Evolutionary conservation across 108 stramenopile genomes (phyloP).

Genomic region (Seminavis robusta): DNA sequence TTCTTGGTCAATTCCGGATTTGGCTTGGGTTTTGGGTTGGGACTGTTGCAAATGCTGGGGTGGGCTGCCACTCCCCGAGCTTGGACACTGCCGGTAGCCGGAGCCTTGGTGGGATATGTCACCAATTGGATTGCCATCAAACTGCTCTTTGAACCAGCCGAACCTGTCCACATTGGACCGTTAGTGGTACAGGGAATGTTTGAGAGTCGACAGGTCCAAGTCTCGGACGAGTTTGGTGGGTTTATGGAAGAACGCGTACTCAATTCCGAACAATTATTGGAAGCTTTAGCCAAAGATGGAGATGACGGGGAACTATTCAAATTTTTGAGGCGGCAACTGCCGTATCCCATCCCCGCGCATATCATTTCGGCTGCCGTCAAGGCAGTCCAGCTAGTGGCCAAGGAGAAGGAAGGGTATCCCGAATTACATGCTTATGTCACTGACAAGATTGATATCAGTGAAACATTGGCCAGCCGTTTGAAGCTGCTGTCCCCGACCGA

Average conservation of each 20-base stretch:
- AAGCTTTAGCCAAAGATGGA: constrained; percentile 52
- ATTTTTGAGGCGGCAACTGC: constrained; percentile 62
- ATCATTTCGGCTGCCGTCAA: constrained; percentile 54
- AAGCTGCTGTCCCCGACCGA: constrained; percentile 65
- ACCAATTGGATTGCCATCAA: constrained; percentile 91
- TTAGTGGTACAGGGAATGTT: constrained; percentile 85
- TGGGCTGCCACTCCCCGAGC: constrained; percentile 62
- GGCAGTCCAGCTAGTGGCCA: constrained; percentile 54
- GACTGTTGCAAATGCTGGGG: constrained; percentile 83
- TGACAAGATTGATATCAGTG: constrained; percentile 60
- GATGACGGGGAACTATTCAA: constrained; percentile 58
- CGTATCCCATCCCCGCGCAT: constrained; percentile 63
- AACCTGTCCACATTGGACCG: constrained; percentile 58
- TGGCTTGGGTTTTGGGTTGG: constrained; percentile 87
- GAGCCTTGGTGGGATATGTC: constrained; percentile 74
- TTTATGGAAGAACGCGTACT: constrained; percentile 66
- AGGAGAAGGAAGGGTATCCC: constrained; percentile 43
- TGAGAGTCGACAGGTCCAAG: constrained; percentile 82
- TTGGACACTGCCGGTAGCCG: constrained; percentile 90
- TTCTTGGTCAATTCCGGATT: constrained; percentile 87
- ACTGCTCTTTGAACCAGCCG: constrained; percentile 79
- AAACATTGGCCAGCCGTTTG: constrained; percentile 70
- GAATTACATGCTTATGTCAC: constrained; percentile 61
- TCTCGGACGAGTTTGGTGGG: constrained; percentile 73
- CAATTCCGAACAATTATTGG: constrained; percentile 44